These are phyloP conservation scores for Gamarada debralockiae DNA, from an alignment of 495 filamentous ascomycete genomes.

Conservation along the genomic window DNA sequence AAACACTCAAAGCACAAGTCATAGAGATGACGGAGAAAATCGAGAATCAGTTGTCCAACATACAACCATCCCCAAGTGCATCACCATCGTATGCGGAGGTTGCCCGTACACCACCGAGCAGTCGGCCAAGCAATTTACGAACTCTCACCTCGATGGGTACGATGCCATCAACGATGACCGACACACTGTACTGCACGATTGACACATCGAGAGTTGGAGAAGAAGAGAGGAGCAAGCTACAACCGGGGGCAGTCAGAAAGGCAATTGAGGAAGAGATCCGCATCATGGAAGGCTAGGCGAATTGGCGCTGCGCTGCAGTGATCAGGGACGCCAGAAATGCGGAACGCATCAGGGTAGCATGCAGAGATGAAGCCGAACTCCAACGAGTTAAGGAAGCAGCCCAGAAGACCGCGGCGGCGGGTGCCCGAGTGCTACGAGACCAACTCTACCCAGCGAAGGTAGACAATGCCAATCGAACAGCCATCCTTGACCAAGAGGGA, in stretches of 20 bases:
- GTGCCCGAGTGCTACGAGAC: constrained; percentile 29
- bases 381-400: constrained; percentile 26
- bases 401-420: constrained; percentile 2
- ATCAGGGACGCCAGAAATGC: constrained; percentile 24
- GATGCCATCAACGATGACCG: constrained; percentile 7
- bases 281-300: constrained; percentile 18
- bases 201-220: constrained; percentile 6
- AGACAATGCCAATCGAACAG: constrained; percentile 29
- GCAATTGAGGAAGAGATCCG: constrained; percentile 29
- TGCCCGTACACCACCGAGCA: constrained; percentile 8
- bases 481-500: constrained; percentile 24
- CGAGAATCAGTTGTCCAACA: constrained; percentile 4
- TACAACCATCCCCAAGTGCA: constrained; percentile 4
- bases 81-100: constrained; percentile 10
- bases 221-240: constrained; percentile 20
- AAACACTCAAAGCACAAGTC: constrained; percentile 9
- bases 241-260: constrained; percentile 25
- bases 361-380: constrained; percentile 26
- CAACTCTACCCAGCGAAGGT: constrained; percentile 33
- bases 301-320: constrained; percentile 30
- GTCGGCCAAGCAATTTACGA: constrained; percentile 6
- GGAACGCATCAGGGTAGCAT: constrained; percentile 27
- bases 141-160: constrained; percentile 9
- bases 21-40: constrained; percentile 10
- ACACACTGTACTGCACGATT: constrained; percentile 7